phyloP scores from a whole-genome alignment of 805 yeast species.

The Candida sonorensis region DNA sequence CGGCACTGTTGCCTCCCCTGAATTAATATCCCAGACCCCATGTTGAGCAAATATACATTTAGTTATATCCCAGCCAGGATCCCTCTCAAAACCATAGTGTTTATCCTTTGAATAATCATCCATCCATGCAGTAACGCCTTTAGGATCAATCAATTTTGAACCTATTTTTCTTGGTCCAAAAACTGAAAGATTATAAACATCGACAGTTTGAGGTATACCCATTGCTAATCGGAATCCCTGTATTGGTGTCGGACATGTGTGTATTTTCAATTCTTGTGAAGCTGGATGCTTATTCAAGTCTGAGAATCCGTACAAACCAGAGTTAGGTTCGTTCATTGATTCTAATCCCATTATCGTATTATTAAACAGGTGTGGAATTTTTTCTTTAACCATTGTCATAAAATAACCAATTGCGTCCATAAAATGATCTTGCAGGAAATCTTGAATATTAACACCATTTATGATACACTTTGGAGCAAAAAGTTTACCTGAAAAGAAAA shows the following conservation, averaged over 20 bases:
- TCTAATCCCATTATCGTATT: conserved; percentile 69
- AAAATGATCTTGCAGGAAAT: conserved; percentile 62
- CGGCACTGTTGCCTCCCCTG: conserved; percentile 36
- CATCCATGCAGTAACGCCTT: conserved; percentile 68
- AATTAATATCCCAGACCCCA: conserved; percentile 61
- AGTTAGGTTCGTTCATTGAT: conserved; percentile 77
- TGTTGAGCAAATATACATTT: conserved; percentile 76
- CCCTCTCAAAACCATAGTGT: conserved; percentile 67
- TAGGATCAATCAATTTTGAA: conserved; percentile 51
- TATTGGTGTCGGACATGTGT: conserved; percentile 77
- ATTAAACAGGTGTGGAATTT: conserved; percentile 39
- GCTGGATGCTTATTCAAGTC: conserved; percentile 51
- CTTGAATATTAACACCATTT: conserved; percentile 71
- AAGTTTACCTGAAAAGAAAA: conserved; percentile 71
- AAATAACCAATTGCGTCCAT: conserved; percentile 45
- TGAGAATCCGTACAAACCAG: conserved; percentile 62
- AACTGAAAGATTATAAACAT: conserved; percentile 59
- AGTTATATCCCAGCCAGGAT: conserved; percentile 60
- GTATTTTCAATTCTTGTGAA: conserved; percentile 61
- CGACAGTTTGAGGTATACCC: conserved; percentile 68
- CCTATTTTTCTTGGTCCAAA: conserved; percentile 74
- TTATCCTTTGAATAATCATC: conserved; percentile 44
- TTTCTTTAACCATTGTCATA: conserved; percentile 31
- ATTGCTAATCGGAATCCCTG: conserved; percentile 71
- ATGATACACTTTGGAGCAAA: conserved; percentile 73